Conservation (phyloP, 2,329 filamentous ascomycete species). For the Aspergillus fumigatiaffinis region DNA sequence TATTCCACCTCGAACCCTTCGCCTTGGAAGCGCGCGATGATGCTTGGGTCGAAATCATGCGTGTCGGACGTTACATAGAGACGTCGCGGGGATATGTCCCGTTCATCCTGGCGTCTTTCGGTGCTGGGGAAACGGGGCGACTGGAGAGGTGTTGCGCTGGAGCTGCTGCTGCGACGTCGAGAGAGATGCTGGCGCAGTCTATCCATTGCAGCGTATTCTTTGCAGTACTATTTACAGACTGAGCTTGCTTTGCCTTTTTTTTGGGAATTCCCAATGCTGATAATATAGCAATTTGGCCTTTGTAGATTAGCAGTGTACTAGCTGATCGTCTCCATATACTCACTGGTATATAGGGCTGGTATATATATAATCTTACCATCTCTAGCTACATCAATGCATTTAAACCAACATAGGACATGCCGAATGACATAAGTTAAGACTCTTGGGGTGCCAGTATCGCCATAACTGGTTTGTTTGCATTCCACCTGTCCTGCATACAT, state of each 20-base stretch:
- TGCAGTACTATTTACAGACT: too few species aligned
- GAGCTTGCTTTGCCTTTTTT: too few species aligned
- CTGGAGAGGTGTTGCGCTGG: conserved; percentile 2
- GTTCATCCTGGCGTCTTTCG: conserved; percentile 9
- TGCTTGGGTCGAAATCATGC: conserved; percentile 49
- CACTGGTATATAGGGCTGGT: too few species aligned
- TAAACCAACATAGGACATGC: neutral
- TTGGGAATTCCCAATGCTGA: too few species aligned
- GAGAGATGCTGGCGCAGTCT: conserved; percentile 12
- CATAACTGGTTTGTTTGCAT: neutral
- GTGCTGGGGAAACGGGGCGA: conserved; percentile 1
- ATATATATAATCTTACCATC: too few species aligned
- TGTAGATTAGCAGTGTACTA: neutral
- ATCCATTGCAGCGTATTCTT: conserved; percentile 2
- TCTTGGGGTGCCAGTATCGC: neutral
- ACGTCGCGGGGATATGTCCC: conserved; percentile 15
- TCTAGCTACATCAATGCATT: neutral
- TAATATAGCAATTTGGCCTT: neutral
- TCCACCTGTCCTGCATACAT: neutral
- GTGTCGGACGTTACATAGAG: conserved; percentile 31
- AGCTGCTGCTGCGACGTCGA: conserved; percentile 11
- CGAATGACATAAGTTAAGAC: conserved; percentile 4
- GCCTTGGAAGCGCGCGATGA: conserved; percentile 50
- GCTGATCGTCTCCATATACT: neutral
- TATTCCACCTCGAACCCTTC: conserved; percentile 59